Base-by-base conservation (phyloP, 179 eudicot genomes). In the Beta lomatogona region DNA sequence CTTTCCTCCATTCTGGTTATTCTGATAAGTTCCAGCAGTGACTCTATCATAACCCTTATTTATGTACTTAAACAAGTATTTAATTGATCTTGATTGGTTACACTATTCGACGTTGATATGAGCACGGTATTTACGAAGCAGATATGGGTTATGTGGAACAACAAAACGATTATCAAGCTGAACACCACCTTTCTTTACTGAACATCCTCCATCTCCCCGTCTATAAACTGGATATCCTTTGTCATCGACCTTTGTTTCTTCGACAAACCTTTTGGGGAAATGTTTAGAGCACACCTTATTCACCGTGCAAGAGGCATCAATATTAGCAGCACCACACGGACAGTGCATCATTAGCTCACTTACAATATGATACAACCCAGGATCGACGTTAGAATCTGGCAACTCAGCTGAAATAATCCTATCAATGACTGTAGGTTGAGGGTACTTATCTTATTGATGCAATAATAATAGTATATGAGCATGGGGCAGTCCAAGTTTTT, bases 91-190 rank as follows among this genome's bases (percentile, higher is more conserved):
- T 0, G 73, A 45, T 16, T 80, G 71, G 13, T 80, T 87, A 55
- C 85, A 84, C 80, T 82, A 77, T 14, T 84, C 84, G 0, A 84
- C 79, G 44, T 84, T 87, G 1, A 84, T 84, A 55, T 82, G 85
- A 4, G 80, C 82, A 2, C 65, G 36, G 44, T 53, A 82, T 28
- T 72, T 80, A 13, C 65, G 7, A 1, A 82, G 10, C 0, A 84
- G 55, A 0, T 58, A 0, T 18, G 18, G 14, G 46, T 82, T 79
- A n/a, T 82, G 74, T 1, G 86, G 83, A 5, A 84, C 77, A 15
- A 87, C 83, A 64, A 19, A 82, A 15, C 80, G 50, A 18, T 81
- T 81, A 19, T 83, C 79, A 3, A 84, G 78, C 15, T 7, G 0
- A 4, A 60, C 36, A 4, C 65, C 48, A n/a, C 46, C 41, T 22